A percentile compares a stretch with the other conserved stretches of the same genome.
Conservation (phyloP, 768 basidiomycete genomes). For the Hortiboletus flavorubellus region DNA sequence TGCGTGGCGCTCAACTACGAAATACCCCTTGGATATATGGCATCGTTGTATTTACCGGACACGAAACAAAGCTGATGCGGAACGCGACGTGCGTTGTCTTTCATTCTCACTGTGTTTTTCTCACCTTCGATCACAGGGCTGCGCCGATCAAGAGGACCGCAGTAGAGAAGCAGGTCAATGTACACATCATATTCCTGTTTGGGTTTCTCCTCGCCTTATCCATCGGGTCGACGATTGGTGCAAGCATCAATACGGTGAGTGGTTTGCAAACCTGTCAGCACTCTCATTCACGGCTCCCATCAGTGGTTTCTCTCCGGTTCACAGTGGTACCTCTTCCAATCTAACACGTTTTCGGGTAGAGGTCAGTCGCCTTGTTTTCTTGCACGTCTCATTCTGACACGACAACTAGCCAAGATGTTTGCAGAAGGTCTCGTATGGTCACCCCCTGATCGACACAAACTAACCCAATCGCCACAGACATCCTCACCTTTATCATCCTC, state of each 20-base stretch:
- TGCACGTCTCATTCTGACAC: background rate
- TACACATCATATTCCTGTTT: constrained; percentile 95
- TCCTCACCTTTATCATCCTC: constrained; percentile 96
- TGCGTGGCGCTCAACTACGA: constrained; percentile 92
- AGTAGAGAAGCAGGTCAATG: constrained; percentile 93
- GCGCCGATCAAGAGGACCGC: constrained; percentile 59
- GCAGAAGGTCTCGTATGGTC: constrained; percentile 61
- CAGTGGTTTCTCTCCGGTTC: constrained; percentile 83
- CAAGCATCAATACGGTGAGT: constrained; percentile 76
- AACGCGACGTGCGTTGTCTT: constrained; percentile 82
- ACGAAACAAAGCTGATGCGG: constrained; percentile 97
- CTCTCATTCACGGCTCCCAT: constrained; percentile 1
- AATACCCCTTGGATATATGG: constrained; percentile 98
- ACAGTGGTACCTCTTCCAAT: constrained; percentile 88
- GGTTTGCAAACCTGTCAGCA: background rate
- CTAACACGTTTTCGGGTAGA: constrained; percentile 55
- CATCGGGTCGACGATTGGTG: constrained; percentile 87
- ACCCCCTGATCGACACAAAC: background rate
- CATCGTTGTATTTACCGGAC: constrained; percentile 89
- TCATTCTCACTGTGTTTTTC: background rate
- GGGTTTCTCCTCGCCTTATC: constrained; percentile 83
- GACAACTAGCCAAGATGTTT: constrained; percentile 61
- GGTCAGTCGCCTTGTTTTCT: constrained; percentile 40
- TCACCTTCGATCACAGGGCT: background rate
- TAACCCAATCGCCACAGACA: constrained; percentile 51